Conservation (phyloP, 805 yeast species). For the Deakozyma indianensis region DNA sequence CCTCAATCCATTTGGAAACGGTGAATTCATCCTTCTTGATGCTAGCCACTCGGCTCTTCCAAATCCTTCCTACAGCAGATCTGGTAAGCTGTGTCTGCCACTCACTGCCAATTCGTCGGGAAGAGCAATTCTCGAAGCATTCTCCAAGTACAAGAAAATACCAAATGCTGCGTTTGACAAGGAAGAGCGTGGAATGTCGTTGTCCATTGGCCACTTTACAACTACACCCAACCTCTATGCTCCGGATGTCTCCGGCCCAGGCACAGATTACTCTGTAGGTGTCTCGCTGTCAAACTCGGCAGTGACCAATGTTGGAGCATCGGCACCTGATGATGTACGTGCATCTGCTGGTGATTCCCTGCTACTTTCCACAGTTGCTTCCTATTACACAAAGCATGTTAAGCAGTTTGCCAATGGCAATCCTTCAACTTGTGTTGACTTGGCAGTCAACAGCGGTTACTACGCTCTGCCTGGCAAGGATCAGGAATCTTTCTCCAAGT, state of each 20-base stretch:
- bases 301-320: conserved; percentile 31
- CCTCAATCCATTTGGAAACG: neutral
- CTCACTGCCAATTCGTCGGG: neutral
- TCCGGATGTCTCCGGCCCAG: neutral
- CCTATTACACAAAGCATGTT: neutral
- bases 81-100: neutral
- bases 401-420: conserved; percentile 18
- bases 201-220: conserved; percentile 33
- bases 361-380: conserved; percentile 1
- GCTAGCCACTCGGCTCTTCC: neutral
- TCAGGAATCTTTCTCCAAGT: conserved; percentile 17
- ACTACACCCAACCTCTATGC: conserved; percentile 19
- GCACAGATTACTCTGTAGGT: conserved; percentile 19
- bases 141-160: neutral
- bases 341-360: conserved; percentile 46
- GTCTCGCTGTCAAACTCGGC: conserved; percentile 36
- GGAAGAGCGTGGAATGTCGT: conserved; percentile 36
- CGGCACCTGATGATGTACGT: conserved; percentile 47
- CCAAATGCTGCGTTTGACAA: conserved; percentile 25
- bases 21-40: neutral
- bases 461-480: conserved; percentile 13
- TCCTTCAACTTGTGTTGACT: conserved; percentile 28
- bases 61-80: neutral
- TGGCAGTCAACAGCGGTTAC: conserved; percentile 22
- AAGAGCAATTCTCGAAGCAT: neutral